Base-by-base conservation (phyloP, 148 eudicot genomes). In the Chenopodium berlandieri region DNA sequence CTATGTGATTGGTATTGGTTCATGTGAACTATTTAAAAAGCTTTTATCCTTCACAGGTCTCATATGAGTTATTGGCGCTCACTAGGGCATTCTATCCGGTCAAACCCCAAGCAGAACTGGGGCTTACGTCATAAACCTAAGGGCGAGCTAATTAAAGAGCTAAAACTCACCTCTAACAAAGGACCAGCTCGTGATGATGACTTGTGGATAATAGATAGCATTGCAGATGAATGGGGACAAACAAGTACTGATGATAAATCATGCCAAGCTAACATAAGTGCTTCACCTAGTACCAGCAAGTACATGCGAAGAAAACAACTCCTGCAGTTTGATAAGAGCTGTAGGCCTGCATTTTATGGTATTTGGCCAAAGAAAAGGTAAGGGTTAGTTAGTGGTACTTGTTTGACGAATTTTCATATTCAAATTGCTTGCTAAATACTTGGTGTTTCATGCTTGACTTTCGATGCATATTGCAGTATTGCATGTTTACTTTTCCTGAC, bases 331-430 rank as follows among this genome's bases (percentile, higher is more conserved):
- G 97, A 92, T 85, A 93, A 95, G 88, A 89, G 97, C 78, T 22
- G 88, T 76, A 89, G 97, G 85, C 99, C 99, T 83, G 97, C 99
- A 63, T 95, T 95, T 88, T 95, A 92, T 89, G 99, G 99, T 76
- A 79, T 88, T 81, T 91, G 97, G 97, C 91, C 92, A 27, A 94
- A 83, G 85, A 90, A 88, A 88, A 95, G 97, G 99, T 95, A 68
- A 78, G 47, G 19, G 52, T 7, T 75, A 74, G 14, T 19, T 32
- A 27, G 12, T 63, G 30, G 8, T 23, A 20, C 25, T 63, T 48
- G 62, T 69, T 52, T 52, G 2, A 4, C 40, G 68, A 46, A 34
- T 8, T 58, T 20, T 54, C 22, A 63, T 60, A 70, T 3, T 22
- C 46, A 32, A 31, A 13, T 27, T 77, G 56, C 63, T 64, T 72